phyloP scores from a whole-genome alignment of 495 filamentous ascomycete genomes.

The Parmelia sp. region DNA sequence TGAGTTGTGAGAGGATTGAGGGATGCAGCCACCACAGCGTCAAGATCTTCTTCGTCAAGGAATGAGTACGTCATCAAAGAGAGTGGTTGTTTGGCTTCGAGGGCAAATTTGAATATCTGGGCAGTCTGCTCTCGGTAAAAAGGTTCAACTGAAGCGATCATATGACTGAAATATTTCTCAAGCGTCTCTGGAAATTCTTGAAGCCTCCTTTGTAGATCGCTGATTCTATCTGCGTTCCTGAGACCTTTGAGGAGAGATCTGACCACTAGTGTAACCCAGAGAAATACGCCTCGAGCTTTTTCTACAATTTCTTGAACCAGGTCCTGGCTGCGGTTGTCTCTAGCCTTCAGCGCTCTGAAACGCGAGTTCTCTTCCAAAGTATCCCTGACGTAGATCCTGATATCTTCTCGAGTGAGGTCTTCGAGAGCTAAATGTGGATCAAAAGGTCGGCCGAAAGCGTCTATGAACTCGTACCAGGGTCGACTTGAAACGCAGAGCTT shows the following conservation, averaged over 20 bases:
- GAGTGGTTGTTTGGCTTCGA: slow-evolving; percentile 1
- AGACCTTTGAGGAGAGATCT: slow-evolving; percentile 21
- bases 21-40: background rate
- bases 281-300: slow-evolving; percentile 35
- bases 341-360: slow-evolving; percentile 1
- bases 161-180: slow-evolving; percentile 21
- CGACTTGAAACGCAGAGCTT: slow-evolving; percentile 48
- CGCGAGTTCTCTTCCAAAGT: slow-evolving; percentile 18
- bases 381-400: slow-evolving; percentile 27
- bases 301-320: slow-evolving; percentile 25
- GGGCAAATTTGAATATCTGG: slow-evolving; percentile 9
- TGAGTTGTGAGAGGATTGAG: background rate
- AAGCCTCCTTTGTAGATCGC: slow-evolving; percentile 15
- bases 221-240: slow-evolving; percentile 17
- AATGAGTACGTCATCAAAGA: slow-evolving; percentile 3
- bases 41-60: slow-evolving; percentile 16
- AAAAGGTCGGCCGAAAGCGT: slow-evolving; percentile 29
- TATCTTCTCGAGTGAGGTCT: slow-evolving; percentile 32
- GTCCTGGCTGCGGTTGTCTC: background rate
- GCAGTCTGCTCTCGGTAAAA: slow-evolving; percentile 20
- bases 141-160: slow-evolving; percentile 15
- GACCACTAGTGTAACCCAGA: slow-evolving; percentile 30
- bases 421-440: slow-evolving; percentile 28
- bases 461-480: slow-evolving; percentile 42
- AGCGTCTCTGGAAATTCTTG: slow-evolving; percentile 18